A percentile compares a stretch with the other conserved stretches of the same genome.
These are phyloP conservation scores for Ajuga reptans DNA, from an alignment of 305 asterid species.

Conservation along the genomic window DNA sequence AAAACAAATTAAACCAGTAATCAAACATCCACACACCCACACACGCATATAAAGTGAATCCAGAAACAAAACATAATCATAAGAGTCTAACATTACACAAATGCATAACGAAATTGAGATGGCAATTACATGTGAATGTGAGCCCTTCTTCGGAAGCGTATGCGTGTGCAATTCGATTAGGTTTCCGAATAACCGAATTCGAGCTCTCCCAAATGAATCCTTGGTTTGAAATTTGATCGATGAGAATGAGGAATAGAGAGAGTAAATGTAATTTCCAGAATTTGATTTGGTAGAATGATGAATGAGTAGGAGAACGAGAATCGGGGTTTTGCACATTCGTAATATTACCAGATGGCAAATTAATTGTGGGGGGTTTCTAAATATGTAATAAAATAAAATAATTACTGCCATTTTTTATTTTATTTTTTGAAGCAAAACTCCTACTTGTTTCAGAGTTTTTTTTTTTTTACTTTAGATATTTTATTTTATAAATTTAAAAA, in stretches of 20 bases:
- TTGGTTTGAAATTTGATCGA: not conserved
- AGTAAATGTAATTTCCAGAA: constrained; percentile 4
- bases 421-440: too few species aligned
- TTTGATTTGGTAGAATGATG: constrained; percentile 18
- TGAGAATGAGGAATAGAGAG: constrained; percentile 3
- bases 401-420: too few species aligned
- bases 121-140: constrained; percentile 27
- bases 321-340: constrained; percentile 6
- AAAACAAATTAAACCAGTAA: not conserved
- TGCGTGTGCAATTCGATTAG: constrained; percentile 11
- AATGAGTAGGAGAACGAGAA: not conserved
- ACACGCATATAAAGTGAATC: not conserved
- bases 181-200: not conserved
- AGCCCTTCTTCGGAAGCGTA: constrained; percentile 20
- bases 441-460: too few species aligned
- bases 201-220: not conserved
- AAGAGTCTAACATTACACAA: not conserved
- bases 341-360: not conserved
- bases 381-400: not conserved
- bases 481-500: too few species aligned
- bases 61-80: not conserved
- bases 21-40: constrained; percentile 5
- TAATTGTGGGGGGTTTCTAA: not conserved
- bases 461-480: too few species aligned
- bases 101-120: constrained; percentile 1